phyloP scores from a whole-genome alignment of 1,284 basidiomycete genomes.

The Gomphus bonarii region DNA sequence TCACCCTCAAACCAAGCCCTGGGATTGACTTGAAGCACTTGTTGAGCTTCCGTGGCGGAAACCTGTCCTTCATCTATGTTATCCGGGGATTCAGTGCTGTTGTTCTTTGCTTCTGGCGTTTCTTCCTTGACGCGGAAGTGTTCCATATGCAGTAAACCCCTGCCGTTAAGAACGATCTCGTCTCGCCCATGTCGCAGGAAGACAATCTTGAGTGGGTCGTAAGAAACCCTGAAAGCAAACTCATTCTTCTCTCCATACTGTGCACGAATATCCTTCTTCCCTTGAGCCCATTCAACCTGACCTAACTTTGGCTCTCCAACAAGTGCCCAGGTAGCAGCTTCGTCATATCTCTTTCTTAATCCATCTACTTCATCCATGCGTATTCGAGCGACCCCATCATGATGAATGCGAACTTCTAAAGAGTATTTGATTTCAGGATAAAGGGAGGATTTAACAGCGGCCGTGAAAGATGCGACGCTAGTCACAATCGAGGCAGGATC shows the following conservation, averaged over 20 bases:
- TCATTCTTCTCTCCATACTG: slow-evolving; percentile 47
- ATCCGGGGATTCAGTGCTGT: slow-evolving; percentile 22
- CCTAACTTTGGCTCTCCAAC: slow-evolving; percentile 55
- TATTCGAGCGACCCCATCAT: slow-evolving; percentile 77
- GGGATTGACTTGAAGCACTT: slow-evolving; percentile 42
- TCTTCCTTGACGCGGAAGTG: slow-evolving; percentile 76
- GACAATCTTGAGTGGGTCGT: slow-evolving; percentile 65
- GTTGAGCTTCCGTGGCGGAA: slow-evolving; percentile 31
- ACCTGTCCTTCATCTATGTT: slow-evolving; percentile 31
- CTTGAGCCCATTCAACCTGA: slow-evolving; percentile 49
- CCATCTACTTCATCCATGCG: slow-evolving; percentile 79
- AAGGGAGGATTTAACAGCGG: slow-evolving; percentile 62
- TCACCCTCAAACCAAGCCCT: slow-evolving; percentile 84
- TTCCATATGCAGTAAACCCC: slow-evolving; percentile 92
- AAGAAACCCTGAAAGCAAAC: slow-evolving; percentile 58
- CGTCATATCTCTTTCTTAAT: slow-evolving; percentile 76
- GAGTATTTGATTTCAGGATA: slow-evolving; percentile 77
- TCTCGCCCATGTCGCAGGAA: slow-evolving; percentile 67
- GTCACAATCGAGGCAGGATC: slow-evolving; percentile 42
- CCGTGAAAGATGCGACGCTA: slow-evolving; percentile 54
- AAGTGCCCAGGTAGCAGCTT: slow-evolving; percentile 81
- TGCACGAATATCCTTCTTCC: slow-evolving; percentile 50
- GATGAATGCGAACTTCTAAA: slow-evolving; percentile 72
- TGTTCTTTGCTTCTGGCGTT: slow-evolving; percentile 28
- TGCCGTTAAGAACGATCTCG: slow-evolving; percentile 85